Evolutionary conservation across 2,329 filamentous ascomycete species (phyloP), one percentile per base, ranked within the genome.

Genomic region (Penicillium thymicola): DNA sequence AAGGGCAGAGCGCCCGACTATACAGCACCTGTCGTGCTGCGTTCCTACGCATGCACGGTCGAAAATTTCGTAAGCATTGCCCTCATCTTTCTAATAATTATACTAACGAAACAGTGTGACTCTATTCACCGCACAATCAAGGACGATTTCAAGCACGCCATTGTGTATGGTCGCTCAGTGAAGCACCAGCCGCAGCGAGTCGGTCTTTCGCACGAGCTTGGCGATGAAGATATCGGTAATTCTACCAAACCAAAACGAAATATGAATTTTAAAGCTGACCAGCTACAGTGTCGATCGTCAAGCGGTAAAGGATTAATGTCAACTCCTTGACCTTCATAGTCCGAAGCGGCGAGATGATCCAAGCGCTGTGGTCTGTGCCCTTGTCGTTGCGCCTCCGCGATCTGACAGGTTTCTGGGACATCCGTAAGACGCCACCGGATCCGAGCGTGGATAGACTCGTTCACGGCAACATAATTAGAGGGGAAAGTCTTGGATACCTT

Each of bases 111-210:
- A 30, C 37, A 96, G 92, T 99, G 94, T 78, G 96, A 97, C 78
- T 85, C 90, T 65, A 99, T 99, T 73, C 94, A 99, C 78, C 91
- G 94, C 74, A 95, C 86, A 55, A 97, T 99, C 72, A 83, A 94
- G 55, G 94, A 99, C 67, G 88, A 96, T 67, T 99, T 99, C 82
- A 95, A 93, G 77, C 85, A 88, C 59, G 94, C 94, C 53, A 88
- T 99, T 71, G 94, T 99, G 41, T 99, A 97, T 75, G 94, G 94
- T 66, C 94, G 93, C 74, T 97, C 92, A 54, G 93, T 97, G 66
- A 97, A 97, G 82, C 94, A 99, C 79, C 94, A 97, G 78, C 94
- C 94, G 63, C 94, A 99, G 78, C 86, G 92, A 70, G 94, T 97
- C 61, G 94, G 94, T 48, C 82, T 99, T 63, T 80, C 84, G 51